These are phyloP conservation scores for Tremella yokohamensis DNA, from an alignment of 768 basidiomycete species.

Conservation along the genomic window DNA sequence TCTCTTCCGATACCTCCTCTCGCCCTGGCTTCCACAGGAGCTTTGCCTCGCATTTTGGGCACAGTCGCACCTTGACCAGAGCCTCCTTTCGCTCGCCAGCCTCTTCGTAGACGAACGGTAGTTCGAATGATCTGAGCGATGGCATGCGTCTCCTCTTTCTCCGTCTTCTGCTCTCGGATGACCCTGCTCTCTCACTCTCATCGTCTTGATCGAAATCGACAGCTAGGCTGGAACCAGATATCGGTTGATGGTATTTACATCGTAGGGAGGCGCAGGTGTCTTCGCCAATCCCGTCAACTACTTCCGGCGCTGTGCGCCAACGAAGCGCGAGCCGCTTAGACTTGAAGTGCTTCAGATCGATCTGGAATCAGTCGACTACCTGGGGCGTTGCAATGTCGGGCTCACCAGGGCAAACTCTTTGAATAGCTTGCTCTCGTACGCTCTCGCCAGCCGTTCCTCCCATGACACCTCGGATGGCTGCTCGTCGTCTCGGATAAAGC, in stretches of 20 bases:
- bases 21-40: constrained; percentile 62
- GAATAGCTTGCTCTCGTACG: constrained; percentile 83
- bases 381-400: not conserved
- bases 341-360: constrained; percentile 92
- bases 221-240: not conserved
- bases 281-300: constrained; percentile 78
- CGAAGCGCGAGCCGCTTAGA: constrained; percentile 84
- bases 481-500: constrained; percentile 66
- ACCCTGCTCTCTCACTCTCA: not conserved
- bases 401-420: constrained; percentile 63
- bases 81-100: constrained; percentile 69
- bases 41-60: constrained; percentile 72
- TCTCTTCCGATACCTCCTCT: constrained; percentile 1
- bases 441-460: constrained; percentile 80
- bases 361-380: constrained; percentile 23
- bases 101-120: constrained; percentile 86
- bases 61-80: constrained; percentile 86
- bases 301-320: constrained; percentile 90
- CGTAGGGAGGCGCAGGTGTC: constrained; percentile 84
- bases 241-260: constrained; percentile 63
- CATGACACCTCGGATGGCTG: constrained; percentile 58
- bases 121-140: constrained; percentile 69
- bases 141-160: constrained; percentile 30
- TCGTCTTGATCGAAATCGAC: constrained; percentile 4
- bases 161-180: constrained; percentile 21